Evolutionary conservation across 345 rosid genomes (phyloP), one percentile per base, ranked within the genome.

Genomic region (Brassica rapa): DNA sequence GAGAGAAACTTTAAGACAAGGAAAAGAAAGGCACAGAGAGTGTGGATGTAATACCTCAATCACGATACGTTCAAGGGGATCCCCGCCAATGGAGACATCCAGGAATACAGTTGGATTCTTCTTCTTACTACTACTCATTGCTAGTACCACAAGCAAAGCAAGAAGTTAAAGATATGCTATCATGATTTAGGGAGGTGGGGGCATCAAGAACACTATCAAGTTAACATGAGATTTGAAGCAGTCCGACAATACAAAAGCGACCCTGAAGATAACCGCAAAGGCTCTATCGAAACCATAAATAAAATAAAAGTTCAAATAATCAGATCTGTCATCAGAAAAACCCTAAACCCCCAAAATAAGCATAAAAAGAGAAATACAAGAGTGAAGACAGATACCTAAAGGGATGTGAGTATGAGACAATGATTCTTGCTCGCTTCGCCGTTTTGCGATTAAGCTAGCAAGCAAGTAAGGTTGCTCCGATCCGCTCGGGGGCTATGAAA

Each of bases 41-140:
- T 8, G 16, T 6, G 6, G 39, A 72, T 27, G 74, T 55, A 70
- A 83, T 87, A 96, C 99, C 99, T 96, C 96, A 4, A 96, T 83
- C 73, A 84, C 84, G 81, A 96, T 82, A 66, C 90, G 90, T 77
- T 90, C 88, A 69, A 74, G 82, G 15, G 89, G 87, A 86, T 78
- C 94, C 65, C 89, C 90, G 72, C 85, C 91, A 72, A 90, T 76
- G 0, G 97, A 90, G 66, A 93, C 80, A 79, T 96, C 98, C 11
- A 96, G 81, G 79, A 87, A 93, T 0, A 96, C 93, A 71, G 71
- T 62, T 65, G 98, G 99, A 63, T 91, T 93, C 85, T 81, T 90
- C 74, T 87, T 89, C 16, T 25, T 60, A 12, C 8, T 60, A 81
- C 14, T 57, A 80, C 82, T 84, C 98, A 95, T 95, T 25, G 78